Evolutionary conservation across 2,329 filamentous ascomycete species (phyloP).

Genomic region (Stagonosporopsis vannaccii): DNA sequence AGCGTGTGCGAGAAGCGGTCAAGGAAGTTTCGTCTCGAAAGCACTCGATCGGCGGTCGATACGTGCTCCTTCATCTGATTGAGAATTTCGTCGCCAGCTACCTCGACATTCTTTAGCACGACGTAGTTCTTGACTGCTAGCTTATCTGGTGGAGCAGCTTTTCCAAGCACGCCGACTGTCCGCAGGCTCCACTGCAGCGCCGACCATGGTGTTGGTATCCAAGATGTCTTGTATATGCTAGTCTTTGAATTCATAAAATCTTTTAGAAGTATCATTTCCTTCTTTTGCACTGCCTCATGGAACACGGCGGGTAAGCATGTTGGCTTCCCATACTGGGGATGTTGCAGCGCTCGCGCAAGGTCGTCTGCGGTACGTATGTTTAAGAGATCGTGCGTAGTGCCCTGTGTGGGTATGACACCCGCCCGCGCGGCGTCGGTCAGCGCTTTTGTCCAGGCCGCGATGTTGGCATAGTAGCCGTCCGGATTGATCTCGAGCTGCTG

Average conservation of each 20-base stretch:
- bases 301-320: slow-evolving; percentile 81
- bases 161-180: slow-evolving; percentile 66
- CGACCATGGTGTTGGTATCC: slow-evolving; percentile 73
- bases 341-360: slow-evolving; percentile 75
- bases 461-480: slow-evolving; percentile 83
- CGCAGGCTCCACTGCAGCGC: slow-evolving; percentile 78
- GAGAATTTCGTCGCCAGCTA: slow-evolving; percentile 54
- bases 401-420: slow-evolving; percentile 62
- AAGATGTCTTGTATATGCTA: slow-evolving; percentile 75
- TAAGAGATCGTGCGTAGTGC: slow-evolving; percentile 55
- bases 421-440: slow-evolving; percentile 72
- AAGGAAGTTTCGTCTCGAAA: slow-evolving; percentile 46
- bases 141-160: slow-evolving; percentile 58
- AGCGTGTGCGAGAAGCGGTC: slow-evolving; percentile 41
- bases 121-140: slow-evolving; percentile 70
- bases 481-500: slow-evolving; percentile 78
- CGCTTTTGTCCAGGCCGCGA: slow-evolving; percentile 78
- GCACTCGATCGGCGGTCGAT: slow-evolving; percentile 44
- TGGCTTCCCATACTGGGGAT: slow-evolving; percentile 79
- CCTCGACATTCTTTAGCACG: slow-evolving; percentile 69
- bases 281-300: slow-evolving; percentile 73
- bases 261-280: slow-evolving; percentile 72
- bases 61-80: slow-evolving; percentile 46
- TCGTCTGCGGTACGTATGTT: slow-evolving; percentile 64
- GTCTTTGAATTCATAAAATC: slow-evolving; percentile 71